These are phyloP conservation scores for Crithidia expoeki DNA, from an alignment of 208 protist genomes.

Conservation along the genomic window DNA sequence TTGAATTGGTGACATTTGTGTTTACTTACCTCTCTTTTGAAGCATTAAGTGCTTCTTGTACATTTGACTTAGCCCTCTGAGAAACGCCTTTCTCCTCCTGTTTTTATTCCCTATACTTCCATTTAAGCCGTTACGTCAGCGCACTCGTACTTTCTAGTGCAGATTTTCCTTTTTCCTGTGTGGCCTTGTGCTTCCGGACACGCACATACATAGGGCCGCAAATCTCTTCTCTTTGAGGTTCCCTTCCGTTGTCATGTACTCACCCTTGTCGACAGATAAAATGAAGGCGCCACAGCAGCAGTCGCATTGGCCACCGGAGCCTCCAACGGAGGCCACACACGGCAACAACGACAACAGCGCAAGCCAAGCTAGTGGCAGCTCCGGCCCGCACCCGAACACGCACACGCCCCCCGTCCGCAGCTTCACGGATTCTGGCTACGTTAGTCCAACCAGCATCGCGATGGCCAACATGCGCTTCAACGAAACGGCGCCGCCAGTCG, in stretches of 20 bases:
- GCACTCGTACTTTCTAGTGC: too few species aligned
- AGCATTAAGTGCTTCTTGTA: too few species aligned
- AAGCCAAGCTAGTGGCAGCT: background rate
- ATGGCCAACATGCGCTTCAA: constrained; percentile 21
- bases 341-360: background rate
- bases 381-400: background rate
- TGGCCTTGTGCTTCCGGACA: too few species aligned
- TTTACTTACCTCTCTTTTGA: too few species aligned
- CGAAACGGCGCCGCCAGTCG: constrained; percentile 17
- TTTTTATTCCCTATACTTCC: too few species aligned
- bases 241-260: background rate
- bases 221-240: too few species aligned
- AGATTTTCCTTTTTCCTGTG: too few species aligned
- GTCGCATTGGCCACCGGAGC: background rate
- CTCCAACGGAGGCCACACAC: constrained; percentile 9
- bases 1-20: too few species aligned
- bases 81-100: too few species aligned
- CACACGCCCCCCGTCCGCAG: background rate
- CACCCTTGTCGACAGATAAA: background rate
- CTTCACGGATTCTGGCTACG: background rate
- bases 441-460: constrained; percentile 10
- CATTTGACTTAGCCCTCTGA: too few species aligned
- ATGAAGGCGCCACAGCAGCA: background rate
- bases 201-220: too few species aligned
- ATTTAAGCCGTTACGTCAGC: too few species aligned